Conservation (phyloP, 371 early-diverging fungal genomes). For the Mucor racemosus region DNA sequence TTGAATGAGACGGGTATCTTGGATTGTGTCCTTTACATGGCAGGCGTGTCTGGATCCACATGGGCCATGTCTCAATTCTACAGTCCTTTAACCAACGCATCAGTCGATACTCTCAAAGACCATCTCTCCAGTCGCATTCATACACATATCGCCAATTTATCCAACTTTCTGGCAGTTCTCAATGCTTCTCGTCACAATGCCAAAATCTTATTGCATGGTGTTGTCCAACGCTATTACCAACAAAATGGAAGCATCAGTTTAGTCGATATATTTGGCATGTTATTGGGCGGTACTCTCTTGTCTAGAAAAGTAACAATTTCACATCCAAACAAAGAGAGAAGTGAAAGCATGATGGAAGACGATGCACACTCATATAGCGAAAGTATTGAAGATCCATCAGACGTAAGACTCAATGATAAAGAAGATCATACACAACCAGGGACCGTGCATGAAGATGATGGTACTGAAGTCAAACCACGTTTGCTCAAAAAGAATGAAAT, state of each 20-base stretch:
- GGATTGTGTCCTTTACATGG: constrained; percentile 66
- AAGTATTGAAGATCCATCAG: constrained; percentile 34
- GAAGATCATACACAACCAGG: constrained; percentile 2
- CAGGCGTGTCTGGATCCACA: constrained; percentile 64
- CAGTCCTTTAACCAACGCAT: constrained; percentile 32
- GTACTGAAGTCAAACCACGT: constrained; percentile 25
- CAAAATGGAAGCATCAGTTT: constrained; percentile 55
- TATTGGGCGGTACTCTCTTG: constrained; percentile 63
- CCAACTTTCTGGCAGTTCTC: constrained; percentile 41
- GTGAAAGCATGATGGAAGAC: constrained; percentile 54
- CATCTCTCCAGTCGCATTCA: constrained; percentile 46
- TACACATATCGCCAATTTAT: constrained; percentile 49
- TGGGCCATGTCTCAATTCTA: constrained; percentile 57
- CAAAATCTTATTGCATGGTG: constrained; percentile 54
- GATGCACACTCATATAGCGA: constrained; percentile 68
- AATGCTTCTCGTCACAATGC: constrained; percentile 45
- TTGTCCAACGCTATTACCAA: constrained; percentile 58
- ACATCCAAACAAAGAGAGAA: constrained; percentile 23
- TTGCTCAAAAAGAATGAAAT: constrained; percentile 31
- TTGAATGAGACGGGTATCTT: constrained; percentile 60
- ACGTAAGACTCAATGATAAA: not conserved
- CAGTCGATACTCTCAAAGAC: constrained; percentile 27
- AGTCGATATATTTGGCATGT: constrained; percentile 73
- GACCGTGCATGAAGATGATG: constrained; percentile 29
- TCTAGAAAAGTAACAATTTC: constrained; percentile 34